Base-by-base conservation (phyloP, 139 green algal species). In the Chlamydomonas sp. region DNA sequence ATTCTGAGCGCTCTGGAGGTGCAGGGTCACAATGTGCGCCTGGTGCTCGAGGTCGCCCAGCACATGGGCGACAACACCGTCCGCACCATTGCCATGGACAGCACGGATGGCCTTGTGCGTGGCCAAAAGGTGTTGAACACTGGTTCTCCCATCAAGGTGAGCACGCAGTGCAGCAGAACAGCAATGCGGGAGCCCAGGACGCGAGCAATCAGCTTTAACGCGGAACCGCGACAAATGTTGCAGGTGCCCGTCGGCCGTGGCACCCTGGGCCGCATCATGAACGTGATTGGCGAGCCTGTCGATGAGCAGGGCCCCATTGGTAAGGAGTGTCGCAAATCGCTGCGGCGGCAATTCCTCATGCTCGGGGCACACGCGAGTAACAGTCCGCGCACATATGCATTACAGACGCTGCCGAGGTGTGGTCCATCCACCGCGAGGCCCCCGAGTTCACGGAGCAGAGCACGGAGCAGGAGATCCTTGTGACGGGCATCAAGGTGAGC, bases 241-340 rank as follows among this genome's bases (percentile, higher is more conserved):
- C 93, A 98, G 96, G 95, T 99, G 84, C 98, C 98, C 9, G 98
- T 99, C 10, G 98, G 98, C 18, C 95, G 97, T 61, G 96, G 98
- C 79, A 99, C 98, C 9, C 92, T 99, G 81, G 98, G 98, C 7
- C 95, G 98, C 83, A 99, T 99, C 94, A 98, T 99, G 87, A 99
- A 99, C 90, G 98, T 99, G 62, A 99, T 99, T 91, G 98, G 98
- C 69, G 98, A 99, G 93, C 97, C 98, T 18, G 98, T 99, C 74
- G 98, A 99, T 82, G 98, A 99, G 94, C 94, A 93, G 66, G 98
- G 98, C 63, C 98, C 98, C 76, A 96, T 99, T 64, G 89, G 95
- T 97, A 73, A 95, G 96, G 77, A 1, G 18, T 79, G 14, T 49
- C 2, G 12, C 16, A 6, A 5, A 79, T 49, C 14, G 58, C 59